A percentile compares a stretch with the other conserved stretches of the same genome.
Conservation (phyloP, 2,329 filamentous ascomycete genomes). For the Fusarium luffae region DNA sequence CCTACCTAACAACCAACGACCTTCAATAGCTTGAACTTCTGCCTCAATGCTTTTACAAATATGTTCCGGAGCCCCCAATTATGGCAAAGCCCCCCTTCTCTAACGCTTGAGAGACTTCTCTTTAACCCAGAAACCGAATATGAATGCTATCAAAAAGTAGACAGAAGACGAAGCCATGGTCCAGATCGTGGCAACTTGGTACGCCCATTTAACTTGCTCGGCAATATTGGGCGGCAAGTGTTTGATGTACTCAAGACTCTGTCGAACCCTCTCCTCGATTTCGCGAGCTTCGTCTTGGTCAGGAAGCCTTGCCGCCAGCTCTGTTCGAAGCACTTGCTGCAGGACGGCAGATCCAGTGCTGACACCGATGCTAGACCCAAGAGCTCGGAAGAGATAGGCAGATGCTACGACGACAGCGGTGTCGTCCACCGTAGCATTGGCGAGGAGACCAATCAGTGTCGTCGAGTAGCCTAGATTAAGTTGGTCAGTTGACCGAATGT, state of each 20-base stretch:
- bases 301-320: constrained; percentile 64
- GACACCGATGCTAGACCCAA: constrained; percentile 81
- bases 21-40: background rate
- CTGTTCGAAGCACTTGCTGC: constrained; percentile 72
- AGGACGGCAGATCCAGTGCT: constrained; percentile 77
- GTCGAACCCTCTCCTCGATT: constrained; percentile 75
- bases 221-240: constrained; percentile 70
- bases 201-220: constrained; percentile 72
- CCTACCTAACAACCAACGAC: too few relatives aligned
- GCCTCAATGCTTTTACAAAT: too few relatives aligned
- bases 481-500: background rate
- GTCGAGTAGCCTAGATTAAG: constrained; percentile 51
- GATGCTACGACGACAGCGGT: constrained; percentile 82
- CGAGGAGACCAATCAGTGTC: constrained; percentile 76
- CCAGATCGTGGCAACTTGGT: constrained; percentile 61
- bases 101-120: constrained; percentile 64
- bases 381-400: constrained; percentile 81
- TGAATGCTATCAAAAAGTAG: constrained; percentile 54
- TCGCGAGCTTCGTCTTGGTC: constrained; percentile 68
- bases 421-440: constrained; percentile 74
- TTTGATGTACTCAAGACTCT: constrained; percentile 76
- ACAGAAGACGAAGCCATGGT: constrained; percentile 55
- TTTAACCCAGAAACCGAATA: constrained; percentile 62
- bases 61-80: too few relatives aligned
- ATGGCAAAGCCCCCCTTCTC: background rate